These are phyloP conservation scores for Penstemon barbatus DNA, from an alignment of 257 asterid species.

Conservation along the genomic window DNA sequence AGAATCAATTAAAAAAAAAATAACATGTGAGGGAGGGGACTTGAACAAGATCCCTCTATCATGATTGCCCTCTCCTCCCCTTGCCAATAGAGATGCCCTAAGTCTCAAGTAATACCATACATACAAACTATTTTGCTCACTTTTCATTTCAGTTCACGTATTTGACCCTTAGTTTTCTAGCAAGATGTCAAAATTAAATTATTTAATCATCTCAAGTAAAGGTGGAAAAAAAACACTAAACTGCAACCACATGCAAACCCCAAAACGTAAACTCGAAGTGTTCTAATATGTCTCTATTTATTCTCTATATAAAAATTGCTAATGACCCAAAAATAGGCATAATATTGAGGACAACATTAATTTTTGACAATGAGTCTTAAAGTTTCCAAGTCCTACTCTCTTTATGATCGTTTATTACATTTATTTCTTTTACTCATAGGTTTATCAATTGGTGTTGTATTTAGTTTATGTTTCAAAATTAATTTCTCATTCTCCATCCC, in stretches of 20 bases:
- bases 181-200: neutral
- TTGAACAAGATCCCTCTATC: no score
- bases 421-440: conserved; percentile 32
- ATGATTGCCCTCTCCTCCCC: no score
- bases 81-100: no score
- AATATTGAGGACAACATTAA: neutral
- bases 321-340: neutral
- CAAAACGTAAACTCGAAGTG: conserved; percentile 31
- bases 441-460: conserved; percentile 35
- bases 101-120: no score
- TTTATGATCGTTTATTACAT: conserved; percentile 7
- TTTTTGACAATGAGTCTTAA: conserved; percentile 1
- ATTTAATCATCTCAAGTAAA: conserved; percentile 19
- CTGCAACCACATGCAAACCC: conserved; percentile 28
- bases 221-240: neutral
- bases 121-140: no score
- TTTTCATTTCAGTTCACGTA: neutral
- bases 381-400: conserved; percentile 4
- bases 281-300: neutral
- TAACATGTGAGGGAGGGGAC: no score
- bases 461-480: conserved; percentile 23
- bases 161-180: conserved; percentile 19
- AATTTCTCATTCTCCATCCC: conserved; percentile 24
- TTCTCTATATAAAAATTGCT: neutral
- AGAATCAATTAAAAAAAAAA: no score